These are phyloP conservation scores for Aspergillus fijiensis DNA, from an alignment of 2,329 filamentous ascomycete species.

Conservation along the genomic window DNA sequence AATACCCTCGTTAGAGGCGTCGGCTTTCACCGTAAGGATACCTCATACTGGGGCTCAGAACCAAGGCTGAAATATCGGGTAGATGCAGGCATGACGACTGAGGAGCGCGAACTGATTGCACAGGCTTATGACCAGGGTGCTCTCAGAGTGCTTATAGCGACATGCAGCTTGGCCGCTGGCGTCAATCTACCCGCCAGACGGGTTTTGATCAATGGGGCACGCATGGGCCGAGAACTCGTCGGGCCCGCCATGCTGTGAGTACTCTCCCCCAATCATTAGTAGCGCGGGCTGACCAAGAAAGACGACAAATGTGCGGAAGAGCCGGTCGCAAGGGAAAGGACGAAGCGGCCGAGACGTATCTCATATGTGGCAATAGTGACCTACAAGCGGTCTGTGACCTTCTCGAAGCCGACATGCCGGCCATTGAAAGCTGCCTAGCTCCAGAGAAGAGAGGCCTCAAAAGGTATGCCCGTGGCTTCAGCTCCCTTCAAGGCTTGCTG, in stretches of 20 bases:
- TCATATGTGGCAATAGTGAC: constrained; percentile 69
- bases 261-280: neutral
- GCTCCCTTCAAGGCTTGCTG: neutral
- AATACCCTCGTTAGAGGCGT: constrained; percentile 66
- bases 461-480: constrained; percentile 46
- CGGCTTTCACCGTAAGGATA: constrained; percentile 68
- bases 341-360: constrained; percentile 72
- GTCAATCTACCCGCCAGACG: constrained; percentile 72
- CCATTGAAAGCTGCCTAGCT: constrained; percentile 66
- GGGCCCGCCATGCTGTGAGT: constrained; percentile 70
- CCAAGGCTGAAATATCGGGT: constrained; percentile 28
- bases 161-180: constrained; percentile 78
- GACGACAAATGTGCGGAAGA: constrained; percentile 74
- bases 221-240: constrained; percentile 75
- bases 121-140: constrained; percentile 68
- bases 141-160: constrained; percentile 71
- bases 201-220: constrained; percentile 72
- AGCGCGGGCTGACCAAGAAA: constrained; percentile 29
- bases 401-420: constrained; percentile 70
- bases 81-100: constrained; percentile 61
- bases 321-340: constrained; percentile 78
- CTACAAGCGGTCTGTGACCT: constrained; percentile 68
- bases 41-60: neutral
- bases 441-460: constrained; percentile 68
- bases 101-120: constrained; percentile 72